Conservation (phyloP, 208 protist genomes). For the Endotrypanum monterogeii region DNA sequence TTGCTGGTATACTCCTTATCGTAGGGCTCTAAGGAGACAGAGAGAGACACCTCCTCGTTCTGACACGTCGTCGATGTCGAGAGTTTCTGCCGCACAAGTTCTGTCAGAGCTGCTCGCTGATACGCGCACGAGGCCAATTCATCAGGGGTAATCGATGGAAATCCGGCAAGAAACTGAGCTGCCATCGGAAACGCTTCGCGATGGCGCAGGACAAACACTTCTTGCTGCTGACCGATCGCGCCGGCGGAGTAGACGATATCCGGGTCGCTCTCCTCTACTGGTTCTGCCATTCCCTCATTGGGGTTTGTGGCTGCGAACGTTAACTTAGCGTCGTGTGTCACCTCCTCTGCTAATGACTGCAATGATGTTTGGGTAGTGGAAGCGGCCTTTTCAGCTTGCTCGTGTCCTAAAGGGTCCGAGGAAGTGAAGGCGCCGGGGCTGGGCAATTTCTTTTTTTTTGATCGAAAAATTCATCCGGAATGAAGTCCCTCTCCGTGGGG, state of each 20-base stretch:
- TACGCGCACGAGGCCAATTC: conserved; percentile 27
- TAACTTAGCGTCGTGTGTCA: not conserved
- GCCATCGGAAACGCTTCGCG: conserved; percentile 46
- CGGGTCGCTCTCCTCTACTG: conserved; percentile 15
- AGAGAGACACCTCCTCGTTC: conserved; percentile 59
- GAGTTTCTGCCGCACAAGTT: conserved; percentile 28
- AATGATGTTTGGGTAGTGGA: not conserved
- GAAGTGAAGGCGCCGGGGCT: not conserved
- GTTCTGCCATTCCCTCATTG: not conserved
- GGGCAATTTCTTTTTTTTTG: not conserved
- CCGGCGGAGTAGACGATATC: conserved; percentile 55
- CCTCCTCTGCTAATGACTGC: not conserved
- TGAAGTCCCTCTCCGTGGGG: conserved; percentile 48
- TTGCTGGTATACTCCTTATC: conserved; percentile 43
- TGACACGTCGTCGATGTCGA: conserved; percentile 37
- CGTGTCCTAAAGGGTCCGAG: not conserved
- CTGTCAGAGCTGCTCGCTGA: conserved; percentile 22
- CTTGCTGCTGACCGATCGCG: conserved; percentile 47
- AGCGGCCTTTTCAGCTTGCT: not conserved
- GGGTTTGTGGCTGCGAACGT: not conserved
- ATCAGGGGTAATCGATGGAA: conserved; percentile 16
- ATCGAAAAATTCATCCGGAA: conserved; percentile 55
- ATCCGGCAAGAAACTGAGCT: conserved; percentile 42
- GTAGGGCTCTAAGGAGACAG: conserved; percentile 50
- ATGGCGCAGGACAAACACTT: conserved; percentile 65